Percentiles rank a stretch among this genome's conserved stretches.
Conservation (phyloP, 1,139 yeast species). For the Arxiozyma bovina region DNA sequence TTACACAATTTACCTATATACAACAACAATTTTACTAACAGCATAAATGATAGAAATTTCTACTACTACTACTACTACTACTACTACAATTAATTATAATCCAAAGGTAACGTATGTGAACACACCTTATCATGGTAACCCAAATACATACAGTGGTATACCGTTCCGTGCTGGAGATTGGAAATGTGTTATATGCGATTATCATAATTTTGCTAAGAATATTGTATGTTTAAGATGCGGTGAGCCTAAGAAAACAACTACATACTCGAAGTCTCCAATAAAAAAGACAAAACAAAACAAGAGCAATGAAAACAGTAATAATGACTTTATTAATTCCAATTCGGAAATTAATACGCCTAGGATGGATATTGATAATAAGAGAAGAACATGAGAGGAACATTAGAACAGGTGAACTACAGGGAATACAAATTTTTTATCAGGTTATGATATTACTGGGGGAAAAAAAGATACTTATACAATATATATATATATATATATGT, state of each 20-base stretch:
- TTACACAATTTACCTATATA: background rate
- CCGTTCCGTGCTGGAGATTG: constrained; percentile 97
- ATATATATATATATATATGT: no score
- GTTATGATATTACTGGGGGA: background rate
- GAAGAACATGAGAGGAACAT: background rate
- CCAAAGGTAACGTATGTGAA: background rate
- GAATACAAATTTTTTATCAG: background rate
- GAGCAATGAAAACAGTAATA: background rate
- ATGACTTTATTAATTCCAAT: constrained; percentile 1
- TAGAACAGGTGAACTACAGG: no score
- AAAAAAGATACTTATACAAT: no score
- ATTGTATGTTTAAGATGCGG: constrained; percentile 83
- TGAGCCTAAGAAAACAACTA: constrained; percentile 43
- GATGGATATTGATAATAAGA: background rate
- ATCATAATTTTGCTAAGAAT: constrained; percentile 91
- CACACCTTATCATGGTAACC: constrained; percentile 6
- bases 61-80: no score
- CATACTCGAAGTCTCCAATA: constrained; percentile 4
- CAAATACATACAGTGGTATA: constrained; percentile 34
- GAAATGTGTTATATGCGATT: constrained; percentile 78
- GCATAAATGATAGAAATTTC: background rate
- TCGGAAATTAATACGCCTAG: background rate
- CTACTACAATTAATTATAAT: background rate
- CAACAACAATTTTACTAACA: background rate
- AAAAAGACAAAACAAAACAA: constrained; percentile 1